Evolutionary conservation across 805 yeast genomes (phyloP).

Genomic region (Starmerella etchellsii): DNA sequence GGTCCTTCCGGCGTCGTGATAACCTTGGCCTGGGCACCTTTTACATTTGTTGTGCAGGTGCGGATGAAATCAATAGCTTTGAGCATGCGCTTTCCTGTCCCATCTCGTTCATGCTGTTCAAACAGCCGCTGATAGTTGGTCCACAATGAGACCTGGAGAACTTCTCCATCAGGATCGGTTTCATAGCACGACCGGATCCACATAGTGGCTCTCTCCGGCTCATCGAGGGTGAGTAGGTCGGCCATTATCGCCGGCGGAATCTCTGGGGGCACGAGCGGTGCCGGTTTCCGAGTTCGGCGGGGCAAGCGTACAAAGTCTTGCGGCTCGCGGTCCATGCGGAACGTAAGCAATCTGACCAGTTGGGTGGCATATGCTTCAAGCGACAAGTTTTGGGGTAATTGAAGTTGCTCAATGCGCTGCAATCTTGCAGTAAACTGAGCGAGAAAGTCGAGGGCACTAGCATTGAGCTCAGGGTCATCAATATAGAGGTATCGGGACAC

Average conservation of each 20-base stretch:
- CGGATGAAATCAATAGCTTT: constrained; percentile 97
- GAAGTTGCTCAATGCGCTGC: constrained; percentile 41
- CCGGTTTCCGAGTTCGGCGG: constrained; percentile 39
- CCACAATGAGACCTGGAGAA: constrained; percentile 92
- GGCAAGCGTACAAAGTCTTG: constrained; percentile 29
- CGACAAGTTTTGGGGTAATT: constrained; percentile 11
- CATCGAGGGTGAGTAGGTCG: constrained; percentile 54
- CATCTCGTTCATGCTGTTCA: constrained; percentile 41
- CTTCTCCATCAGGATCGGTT: constrained; percentile 65
- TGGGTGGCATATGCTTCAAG: constrained; percentile 24
- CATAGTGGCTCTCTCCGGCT: constrained; percentile 81
- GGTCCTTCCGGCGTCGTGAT: constrained; percentile 51
- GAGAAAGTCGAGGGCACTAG: constrained; percentile 67
- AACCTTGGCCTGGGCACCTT: constrained; percentile 86
- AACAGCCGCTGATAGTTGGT: constrained; percentile 85
- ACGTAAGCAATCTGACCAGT: constrained; percentile 49
- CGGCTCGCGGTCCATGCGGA: constrained; percentile 30
- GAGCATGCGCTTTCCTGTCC: constrained; percentile 45
- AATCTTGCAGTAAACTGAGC: constrained; percentile 64
- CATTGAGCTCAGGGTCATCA: constrained; percentile 54
- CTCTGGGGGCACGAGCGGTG: constrained; percentile 54
- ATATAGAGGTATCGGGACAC: constrained; percentile 33
- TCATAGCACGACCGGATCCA: constrained; percentile 92
- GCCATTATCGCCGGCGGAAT: constrained; percentile 42
- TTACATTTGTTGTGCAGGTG: constrained; percentile 81